Percentiles rank a stretch among this genome's conserved stretches.
Evolutionary conservation across 2,329 filamentous ascomycete species (phyloP).

Genomic region (Cryphonectria radicalis): DNA sequence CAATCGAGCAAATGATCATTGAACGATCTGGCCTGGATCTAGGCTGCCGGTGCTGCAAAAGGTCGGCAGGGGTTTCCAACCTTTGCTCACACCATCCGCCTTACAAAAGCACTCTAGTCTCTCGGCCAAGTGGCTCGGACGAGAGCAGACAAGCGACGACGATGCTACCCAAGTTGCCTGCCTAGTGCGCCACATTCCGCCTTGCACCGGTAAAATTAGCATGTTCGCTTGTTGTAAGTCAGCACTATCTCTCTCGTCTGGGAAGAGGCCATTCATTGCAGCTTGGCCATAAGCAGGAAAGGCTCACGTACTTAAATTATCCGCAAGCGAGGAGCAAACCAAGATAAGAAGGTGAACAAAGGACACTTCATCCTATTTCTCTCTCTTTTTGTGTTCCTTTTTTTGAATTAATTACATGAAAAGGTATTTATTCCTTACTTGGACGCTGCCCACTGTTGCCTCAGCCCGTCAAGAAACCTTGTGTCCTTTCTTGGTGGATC

Average conservation of each 20-base stretch:
- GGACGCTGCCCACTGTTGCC: background rate
- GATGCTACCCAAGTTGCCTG: background rate
- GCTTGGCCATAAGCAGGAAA: background rate
- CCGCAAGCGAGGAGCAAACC: background rate
- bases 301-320: background rate
- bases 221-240: background rate
- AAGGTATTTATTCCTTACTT: background rate
- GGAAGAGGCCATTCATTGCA: background rate
- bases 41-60: background rate
- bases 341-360: background rate
- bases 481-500: background rate
- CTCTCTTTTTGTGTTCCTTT: background rate
- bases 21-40: too few species aligned
- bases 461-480: background rate
- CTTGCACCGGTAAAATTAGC: background rate
- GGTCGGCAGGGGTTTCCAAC: background rate
- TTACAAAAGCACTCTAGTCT: background rate
- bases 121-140: background rate
- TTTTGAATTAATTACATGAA: background rate
- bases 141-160: background rate
- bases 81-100: background rate
- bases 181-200: slow-evolving; percentile 9
- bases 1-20: too few species aligned
- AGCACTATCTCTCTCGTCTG: background rate
- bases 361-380: background rate